Base-by-base conservation (phyloP, 345 rosid species). In the Aquilaria sinensis region DNA sequence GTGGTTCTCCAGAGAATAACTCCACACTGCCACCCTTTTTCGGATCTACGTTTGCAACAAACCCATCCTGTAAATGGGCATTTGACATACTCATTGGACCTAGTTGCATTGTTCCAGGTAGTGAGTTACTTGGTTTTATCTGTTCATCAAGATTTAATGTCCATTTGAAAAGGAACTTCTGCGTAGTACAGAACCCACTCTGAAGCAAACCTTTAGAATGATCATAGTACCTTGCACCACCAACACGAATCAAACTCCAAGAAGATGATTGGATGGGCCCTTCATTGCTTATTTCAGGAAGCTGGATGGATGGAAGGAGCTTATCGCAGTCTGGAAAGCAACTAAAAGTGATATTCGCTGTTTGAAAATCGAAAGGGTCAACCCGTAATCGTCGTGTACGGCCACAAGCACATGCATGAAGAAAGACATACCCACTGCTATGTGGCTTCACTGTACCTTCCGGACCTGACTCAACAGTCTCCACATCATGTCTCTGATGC, bases 321-420 rank as follows among this genome's bases (percentile, higher is more conserved):
- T 82, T 81, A 55, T 87, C 95, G 74, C 95, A 90, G 48, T 85
- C 90, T 47, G 78, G 77, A 71, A 87, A 82, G 71, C 84, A 78
- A 75, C 59, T 74, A 31, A 75, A 74, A 51, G 70, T 57, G 64
- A 60, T 33, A 62, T 90, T 90, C 41, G 97, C 97, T 4, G 88
- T 82, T 67, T 82, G 84, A 75, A 85, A 87, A 70, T 83, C 85
- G 75, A 85, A 90, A 64, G 87, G 92, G 63, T 90, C 97, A 48
- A 79, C 68, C 53, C 76, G 79, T 58, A 85, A 70, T 53, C 15
- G 68, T 64, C 95, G 81, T 65, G 90, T 77, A 51, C 90, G 92
- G 52, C 95, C 97, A 80, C 95, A 90, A 53, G 92, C 84, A 72
- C 97, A 90, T 30, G 97, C 92, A 64, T 90, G 97, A 68, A 87